Percentiles rank a stretch among this genome's conserved stretches.
phyloP scores from a whole-genome alignment of 495 filamentous ascomycete genomes.

The Parmelia sp. region DNA sequence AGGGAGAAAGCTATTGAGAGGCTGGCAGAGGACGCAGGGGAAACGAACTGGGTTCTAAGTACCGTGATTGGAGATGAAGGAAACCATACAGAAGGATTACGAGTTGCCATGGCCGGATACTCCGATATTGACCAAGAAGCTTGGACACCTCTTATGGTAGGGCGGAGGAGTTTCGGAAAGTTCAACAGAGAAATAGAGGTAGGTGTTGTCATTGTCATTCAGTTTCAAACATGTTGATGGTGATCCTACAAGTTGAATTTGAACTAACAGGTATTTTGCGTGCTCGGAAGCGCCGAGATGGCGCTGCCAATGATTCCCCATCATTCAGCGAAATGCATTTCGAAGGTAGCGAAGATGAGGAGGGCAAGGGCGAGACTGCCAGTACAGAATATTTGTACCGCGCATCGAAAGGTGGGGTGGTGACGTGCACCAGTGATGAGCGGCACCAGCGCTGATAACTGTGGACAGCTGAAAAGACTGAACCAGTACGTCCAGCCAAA shows the following conservation, averaged over 20 bases:
- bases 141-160: constrained; percentile 27
- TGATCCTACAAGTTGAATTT: background rate
- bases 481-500: constrained; percentile 19
- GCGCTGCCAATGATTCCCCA: background rate
- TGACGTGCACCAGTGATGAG: constrained; percentile 5
- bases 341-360: constrained; percentile 4
- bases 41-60: constrained; percentile 78
- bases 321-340: constrained; percentile 6
- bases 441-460: constrained; percentile 16
- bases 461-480: constrained; percentile 21
- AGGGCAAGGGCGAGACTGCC: constrained; percentile 13
- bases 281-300: constrained; percentile 18
- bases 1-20: constrained; percentile 62
- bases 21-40: constrained; percentile 67
- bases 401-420: constrained; percentile 5
- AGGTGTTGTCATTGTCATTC: constrained; percentile 9
- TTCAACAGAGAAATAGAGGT: constrained; percentile 34
- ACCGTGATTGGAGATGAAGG: constrained; percentile 5
- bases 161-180: constrained; percentile 43
- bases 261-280: background rate
- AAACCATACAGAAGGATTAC: constrained; percentile 8
- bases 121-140: constrained; percentile 23
- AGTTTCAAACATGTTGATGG: background rate
- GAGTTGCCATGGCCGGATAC: constrained; percentile 19
- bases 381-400: constrained; percentile 8